Base-by-base conservation (phyloP, 148 eudicot species). In the Rhododendron kiyosumense region DNA sequence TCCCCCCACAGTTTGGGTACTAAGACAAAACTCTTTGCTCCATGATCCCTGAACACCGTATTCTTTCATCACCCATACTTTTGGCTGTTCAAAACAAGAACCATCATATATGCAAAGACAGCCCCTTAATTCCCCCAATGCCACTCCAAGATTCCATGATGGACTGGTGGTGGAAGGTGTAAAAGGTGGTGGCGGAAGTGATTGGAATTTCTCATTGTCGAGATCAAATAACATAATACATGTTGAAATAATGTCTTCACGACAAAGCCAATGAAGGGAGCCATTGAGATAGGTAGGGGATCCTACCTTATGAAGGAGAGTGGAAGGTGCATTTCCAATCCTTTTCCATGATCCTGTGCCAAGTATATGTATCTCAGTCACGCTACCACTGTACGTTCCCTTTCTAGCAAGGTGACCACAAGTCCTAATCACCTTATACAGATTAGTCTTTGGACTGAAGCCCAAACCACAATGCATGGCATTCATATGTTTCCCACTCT, bases 21-120 rank as follows among this genome's bases (percentile, higher is more conserved):
- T 41, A 41, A 41, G 7, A 18, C 59, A 43, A 51, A 81, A 84
- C 12, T 81, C 79, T 24, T 48, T 41, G 45, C 45, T 89, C 90
- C 90, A 86, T 41, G 88, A 84, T 18, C 78, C 83, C 26, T 61
- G 69, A 86, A 78, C 77, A 20, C 86, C 90, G 18, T 88, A 65
- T 24, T 86, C 63, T 43, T 81, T 67, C 87, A 86, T 81, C 30
- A 84, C 43, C 88, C 87, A 89, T 0, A 89, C n/a, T 59, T 84
- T 46, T 45, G 81, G 28, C 17, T 59, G 52, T 12, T 48, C 81
- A 26, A 7, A 41, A 20, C 26, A 1, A n/a, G 24, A 48, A 32
- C 73, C 51, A 30, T 43, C 61, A 80, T 4, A 49, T 49, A 49
- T 71, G 46, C 11, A 48, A 38, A 30, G 13, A 30, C 79, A 76